Evolutionary conservation across 2,329 filamentous ascomycete genomes (phyloP).

Genomic region (Xylaria digitata): DNA sequence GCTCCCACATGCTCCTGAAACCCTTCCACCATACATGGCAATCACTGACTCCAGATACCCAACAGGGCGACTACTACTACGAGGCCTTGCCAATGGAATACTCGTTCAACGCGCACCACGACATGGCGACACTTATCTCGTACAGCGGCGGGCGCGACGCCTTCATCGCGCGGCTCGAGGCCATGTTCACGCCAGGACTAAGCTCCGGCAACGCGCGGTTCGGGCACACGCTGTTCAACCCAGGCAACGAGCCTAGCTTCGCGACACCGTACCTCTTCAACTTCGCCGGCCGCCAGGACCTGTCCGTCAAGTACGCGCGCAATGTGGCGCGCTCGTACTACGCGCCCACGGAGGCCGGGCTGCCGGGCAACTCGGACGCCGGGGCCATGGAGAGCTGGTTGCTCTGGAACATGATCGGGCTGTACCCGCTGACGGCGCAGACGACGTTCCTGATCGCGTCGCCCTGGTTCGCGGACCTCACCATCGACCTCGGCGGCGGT

Average conservation of each 20-base stretch:
- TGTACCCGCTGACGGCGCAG: conserved; percentile 76
- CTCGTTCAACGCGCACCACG: conserved; percentile 76
- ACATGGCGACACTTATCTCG: conserved; percentile 66
- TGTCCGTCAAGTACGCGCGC: conserved; percentile 68
- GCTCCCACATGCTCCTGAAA: too few relatives aligned
- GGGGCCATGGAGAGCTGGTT: conserved; percentile 79
- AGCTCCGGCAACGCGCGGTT: conserved; percentile 57
- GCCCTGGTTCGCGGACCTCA: conserved; percentile 71
- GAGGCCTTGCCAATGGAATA: conserved; percentile 73
- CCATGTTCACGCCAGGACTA: conserved; percentile 66
- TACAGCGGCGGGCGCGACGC: conserved; percentile 64
- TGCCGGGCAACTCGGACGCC: conserved; percentile 77
- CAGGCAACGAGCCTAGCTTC: conserved; percentile 68
- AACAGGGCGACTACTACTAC: conserved; percentile 66
- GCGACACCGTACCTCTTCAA: conserved; percentile 76
- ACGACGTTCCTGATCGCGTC: conserved; percentile 73
- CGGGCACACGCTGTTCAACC: conserved; percentile 71
- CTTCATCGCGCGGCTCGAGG: conserved; percentile 69
- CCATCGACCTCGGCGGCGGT: conserved; percentile 66
- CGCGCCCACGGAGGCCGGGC: conserved; percentile 62
- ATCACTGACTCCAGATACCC: too few relatives aligned
- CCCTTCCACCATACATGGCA: too few relatives aligned
- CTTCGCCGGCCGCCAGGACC: conserved; percentile 71
- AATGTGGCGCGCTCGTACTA: conserved; percentile 70
- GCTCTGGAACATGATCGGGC: conserved; percentile 74